Percentiles rank a stretch among this genome's conserved stretches.
phyloP scores from a whole-genome alignment of 2,329 filamentous ascomycete genomes.

The Fusarium neocosmosporiellum region DNA sequence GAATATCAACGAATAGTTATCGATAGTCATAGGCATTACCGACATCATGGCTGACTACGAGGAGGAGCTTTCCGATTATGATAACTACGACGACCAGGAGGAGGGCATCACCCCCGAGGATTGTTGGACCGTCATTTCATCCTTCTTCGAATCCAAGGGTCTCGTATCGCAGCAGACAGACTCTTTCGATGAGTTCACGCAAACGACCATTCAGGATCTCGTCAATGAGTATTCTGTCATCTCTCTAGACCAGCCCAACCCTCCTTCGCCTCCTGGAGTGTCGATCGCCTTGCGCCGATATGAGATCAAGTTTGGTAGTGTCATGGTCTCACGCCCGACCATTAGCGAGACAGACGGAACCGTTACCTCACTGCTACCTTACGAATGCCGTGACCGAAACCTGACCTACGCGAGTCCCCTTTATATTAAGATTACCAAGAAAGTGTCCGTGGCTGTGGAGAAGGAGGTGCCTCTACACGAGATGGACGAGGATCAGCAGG shows the following conservation, averaged over 20 bases:
- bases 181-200: constrained; percentile 97
- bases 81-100: constrained; percentile 75
- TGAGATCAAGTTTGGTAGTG: constrained; percentile 92
- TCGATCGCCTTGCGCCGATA: constrained; percentile 90
- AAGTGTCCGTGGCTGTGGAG: constrained; percentile 85
- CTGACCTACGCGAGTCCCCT: constrained; percentile 94
- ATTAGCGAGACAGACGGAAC: constrained; percentile 94
- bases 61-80: constrained; percentile 69
- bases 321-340: constrained; percentile 89
- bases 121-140: constrained; percentile 97
- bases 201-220: constrained; percentile 92
- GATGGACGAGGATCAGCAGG: constrained; percentile 73
- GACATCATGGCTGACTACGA: constrained; percentile 67
- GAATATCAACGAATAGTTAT: not conserved
- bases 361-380: constrained; percentile 86
- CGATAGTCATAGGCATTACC: not conserved
- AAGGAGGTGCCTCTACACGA: constrained; percentile 73
- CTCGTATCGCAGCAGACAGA: constrained; percentile 97
- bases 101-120: constrained; percentile 91
- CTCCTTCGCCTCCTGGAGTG: constrained; percentile 78
- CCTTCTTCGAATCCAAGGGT: constrained; percentile 96
- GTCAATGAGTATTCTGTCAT: constrained; percentile 92
- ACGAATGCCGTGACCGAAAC: constrained; percentile 95
- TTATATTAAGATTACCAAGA: constrained; percentile 89
- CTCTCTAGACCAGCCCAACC: constrained; percentile 92